Evolutionary conservation across 345 rosid genomes (phyloP).

Genomic region (Acer campestre): DNA sequence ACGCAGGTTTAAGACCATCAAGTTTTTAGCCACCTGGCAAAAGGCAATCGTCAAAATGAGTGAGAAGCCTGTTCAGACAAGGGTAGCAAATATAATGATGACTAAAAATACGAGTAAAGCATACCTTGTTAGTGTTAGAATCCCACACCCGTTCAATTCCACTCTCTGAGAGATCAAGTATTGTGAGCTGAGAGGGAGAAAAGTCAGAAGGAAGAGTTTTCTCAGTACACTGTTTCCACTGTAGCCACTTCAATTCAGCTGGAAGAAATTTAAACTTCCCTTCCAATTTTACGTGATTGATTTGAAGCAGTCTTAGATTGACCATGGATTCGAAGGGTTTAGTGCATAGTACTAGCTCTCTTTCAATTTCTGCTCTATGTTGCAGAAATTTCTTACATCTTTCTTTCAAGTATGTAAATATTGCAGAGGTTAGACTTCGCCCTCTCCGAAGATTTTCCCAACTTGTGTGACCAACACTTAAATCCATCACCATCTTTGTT

Average conservation of each 20-base stretch:
- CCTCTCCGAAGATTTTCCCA: too few relatives aligned
- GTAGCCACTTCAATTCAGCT: conserved; percentile 59
- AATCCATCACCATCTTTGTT: too few relatives aligned
- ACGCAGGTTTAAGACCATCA: too few relatives aligned
- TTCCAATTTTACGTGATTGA: conserved; percentile 51
- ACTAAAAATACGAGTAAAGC: not conserved
- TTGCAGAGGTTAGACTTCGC: conserved; percentile 10
- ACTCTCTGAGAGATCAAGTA: conserved; percentile 77
- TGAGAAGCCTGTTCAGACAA: not conserved
- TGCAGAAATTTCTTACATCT: conserved; percentile 11
- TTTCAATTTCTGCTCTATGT: not conserved
- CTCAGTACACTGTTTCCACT: conserved; percentile 66
- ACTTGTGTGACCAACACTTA: too few relatives aligned
- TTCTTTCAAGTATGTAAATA: conserved; percentile 21
- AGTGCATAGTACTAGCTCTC: conserved; percentile 32
- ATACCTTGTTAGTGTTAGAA: conserved; percentile 29
- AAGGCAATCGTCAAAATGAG: too few relatives aligned
- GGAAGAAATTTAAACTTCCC: conserved; percentile 59
- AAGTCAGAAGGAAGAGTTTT: conserved; percentile 45
- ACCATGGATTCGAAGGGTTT: conserved; percentile 46
- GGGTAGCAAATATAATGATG: not conserved
- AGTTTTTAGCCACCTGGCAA: too few relatives aligned
- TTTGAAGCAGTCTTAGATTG: conserved; percentile 63
- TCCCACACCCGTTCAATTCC: conserved; percentile 41
- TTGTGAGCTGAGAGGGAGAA: conserved; percentile 44